A percentile compares a stretch with the other conserved stretches of the same genome.
Evolutionary conservation across 306 rosid genomes (phyloP).

Genomic region (Cucurbita pepo): DNA sequence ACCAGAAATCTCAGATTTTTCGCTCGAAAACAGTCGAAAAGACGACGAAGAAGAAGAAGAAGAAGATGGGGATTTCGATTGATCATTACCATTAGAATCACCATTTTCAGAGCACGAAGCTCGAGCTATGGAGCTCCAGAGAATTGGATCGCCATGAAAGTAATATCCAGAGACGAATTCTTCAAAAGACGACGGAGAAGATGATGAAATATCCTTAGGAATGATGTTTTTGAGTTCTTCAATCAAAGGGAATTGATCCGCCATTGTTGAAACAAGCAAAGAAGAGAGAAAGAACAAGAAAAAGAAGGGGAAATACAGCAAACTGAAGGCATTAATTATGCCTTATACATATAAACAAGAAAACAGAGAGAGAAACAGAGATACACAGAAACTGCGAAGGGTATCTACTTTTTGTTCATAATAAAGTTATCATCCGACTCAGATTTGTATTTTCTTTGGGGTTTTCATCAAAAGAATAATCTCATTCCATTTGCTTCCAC

Average conservation of each 20-base stretch:
- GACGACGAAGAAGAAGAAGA: conserved; percentile 22
- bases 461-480: conserved; percentile 12
- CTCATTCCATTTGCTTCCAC: conserved; percentile 12
- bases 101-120: conserved; percentile 12
- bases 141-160: conserved; percentile 28
- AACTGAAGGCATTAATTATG: conserved; percentile 6
- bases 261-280: conserved; percentile 25
- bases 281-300: background rate
- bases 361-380: background rate
- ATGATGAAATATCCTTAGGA: conserved; percentile 32
- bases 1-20: conserved; percentile 14
- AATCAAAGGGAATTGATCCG: conserved; percentile 40
- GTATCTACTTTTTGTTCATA: conserved; percentile 17
- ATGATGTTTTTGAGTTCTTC: conserved; percentile 27
- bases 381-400: background rate
- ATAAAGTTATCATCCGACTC: conserved; percentile 21
- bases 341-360: background rate
- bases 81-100: background rate
- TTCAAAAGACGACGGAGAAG: conserved; percentile 21
- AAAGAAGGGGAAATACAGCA: conserved; percentile 1
- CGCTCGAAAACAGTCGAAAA: conserved; percentile 12
- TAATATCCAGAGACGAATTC: conserved; percentile 36
- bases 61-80: conserved; percentile 23
- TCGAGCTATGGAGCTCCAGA: conserved; percentile 22
- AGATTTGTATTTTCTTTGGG: conserved; percentile 12